These are phyloP conservation scores for Alternaria arbusti DNA, from an alignment of 2,329 filamentous ascomycete species.

Conservation along the genomic window DNA sequence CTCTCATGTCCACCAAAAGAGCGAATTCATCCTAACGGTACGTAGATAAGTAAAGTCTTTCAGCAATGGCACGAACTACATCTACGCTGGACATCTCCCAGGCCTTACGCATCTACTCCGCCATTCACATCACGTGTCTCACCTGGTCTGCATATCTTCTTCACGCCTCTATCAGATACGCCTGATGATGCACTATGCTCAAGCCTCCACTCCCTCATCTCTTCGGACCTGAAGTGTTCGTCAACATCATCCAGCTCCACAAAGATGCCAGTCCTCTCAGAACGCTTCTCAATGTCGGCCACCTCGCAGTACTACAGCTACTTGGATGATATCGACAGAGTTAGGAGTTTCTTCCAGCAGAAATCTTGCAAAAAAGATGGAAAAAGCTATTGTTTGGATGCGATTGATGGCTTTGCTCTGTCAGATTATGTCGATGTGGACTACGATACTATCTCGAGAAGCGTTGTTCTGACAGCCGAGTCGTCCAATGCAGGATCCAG, in stretches of 20 bases:
- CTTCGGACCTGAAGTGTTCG: slow-evolving; percentile 61
- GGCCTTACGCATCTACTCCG: slow-evolving; percentile 63
- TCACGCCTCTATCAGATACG: slow-evolving; percentile 62
- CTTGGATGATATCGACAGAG: slow-evolving; percentile 62
- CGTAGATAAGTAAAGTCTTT: slow-evolving; percentile 67
- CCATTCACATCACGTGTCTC: slow-evolving; percentile 78
- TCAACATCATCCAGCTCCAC: slow-evolving; percentile 67
- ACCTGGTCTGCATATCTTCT: slow-evolving; percentile 82
- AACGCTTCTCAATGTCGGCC: slow-evolving; percentile 67
- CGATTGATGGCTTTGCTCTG: slow-evolving; percentile 55
- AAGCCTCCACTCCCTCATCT: slow-evolving; percentile 65
- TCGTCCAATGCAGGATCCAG: slow-evolving; percentile 56
- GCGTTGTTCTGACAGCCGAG: slow-evolving; percentile 68
- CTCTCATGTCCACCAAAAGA: neutral
- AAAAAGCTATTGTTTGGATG: slow-evolving; percentile 55
- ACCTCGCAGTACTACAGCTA: slow-evolving; percentile 74
- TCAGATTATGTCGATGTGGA: slow-evolving; percentile 78
- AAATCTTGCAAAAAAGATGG: slow-evolving; percentile 57
- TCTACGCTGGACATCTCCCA: slow-evolving; percentile 75
- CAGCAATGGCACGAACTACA: slow-evolving; percentile 73
- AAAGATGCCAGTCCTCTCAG: slow-evolving; percentile 60
- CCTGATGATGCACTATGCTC: slow-evolving; percentile 58
- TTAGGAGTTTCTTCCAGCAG: slow-evolving; percentile 62
- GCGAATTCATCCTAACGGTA: neutral
- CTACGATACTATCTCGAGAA: slow-evolving; percentile 72